Evolutionary conservation across 805 yeast species (phyloP), one percentile per base, ranked within the genome.

Genomic region (Teunomyces panamensis): DNA sequence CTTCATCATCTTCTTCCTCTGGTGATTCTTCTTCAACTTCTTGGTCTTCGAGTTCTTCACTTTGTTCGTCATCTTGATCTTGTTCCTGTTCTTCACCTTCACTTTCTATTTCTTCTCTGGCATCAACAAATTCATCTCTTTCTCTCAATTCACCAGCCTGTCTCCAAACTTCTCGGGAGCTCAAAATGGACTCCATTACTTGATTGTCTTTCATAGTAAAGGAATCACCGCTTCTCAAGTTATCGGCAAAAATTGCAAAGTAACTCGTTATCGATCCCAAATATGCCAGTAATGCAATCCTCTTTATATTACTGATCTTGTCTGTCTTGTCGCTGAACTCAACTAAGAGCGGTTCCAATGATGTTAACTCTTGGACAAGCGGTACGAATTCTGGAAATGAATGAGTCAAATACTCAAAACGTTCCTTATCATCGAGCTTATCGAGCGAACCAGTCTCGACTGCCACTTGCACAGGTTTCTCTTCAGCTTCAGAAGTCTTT

Each of bases 101-200:
- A 32, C 32, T 26, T 14, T 39, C 46, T 9, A 36, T 20, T 16
- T 17, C 14, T 26, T 27, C 44, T 44, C 53, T 17, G 43, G 14
- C 30, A 7, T 35, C 44, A 13, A 42, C 36, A 17, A 30, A 39
- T 2, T 34, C 43, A 10, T 48, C 37, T 30, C 27, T 14, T 20
- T 55, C 74, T 10, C 77, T 78, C 30, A 84, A 61, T 51, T 73
- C 80, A 42, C 69, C 74, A 4, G 95, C 96, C 58, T 87, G 91
- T 61, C 94, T 80, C 96, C 97, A 91, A 13, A 88, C 77, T 60
- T 92, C 97, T 55, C 95, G 78, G 2, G 94, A 77, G 45, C 86
- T 83, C 46, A 92, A 70, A 30, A 92, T 84, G 27, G 86, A 79
- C 59, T 88, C 90, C 97, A 94, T 92, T 1, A 92, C 85, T 2